Base-by-base conservation (phyloP, 2,329 filamentous ascomycete species). In the Aspergillus sp. region DNA sequence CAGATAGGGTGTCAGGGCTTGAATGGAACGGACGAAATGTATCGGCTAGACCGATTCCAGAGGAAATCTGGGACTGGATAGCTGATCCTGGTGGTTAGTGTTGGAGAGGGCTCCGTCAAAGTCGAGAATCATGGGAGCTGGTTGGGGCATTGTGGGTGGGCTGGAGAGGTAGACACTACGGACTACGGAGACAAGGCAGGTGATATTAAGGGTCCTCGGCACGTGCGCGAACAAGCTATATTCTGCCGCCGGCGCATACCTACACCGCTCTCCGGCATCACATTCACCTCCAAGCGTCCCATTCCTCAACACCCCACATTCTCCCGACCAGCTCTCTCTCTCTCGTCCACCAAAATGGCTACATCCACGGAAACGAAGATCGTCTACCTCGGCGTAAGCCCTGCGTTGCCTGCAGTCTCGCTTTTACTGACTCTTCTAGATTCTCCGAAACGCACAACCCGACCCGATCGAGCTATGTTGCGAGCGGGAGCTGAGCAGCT, bases 371-470 rank as follows among this genome's bases (percentile, higher is more conserved):
- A 48, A 43, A 57, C 54, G 56, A 57, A 57, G 56, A 57, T 57
- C 17, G 56, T 57, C 4, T 57, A 57, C 45, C 54, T 57, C 33
- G 56, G 56, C 14, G 56, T 57, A 57, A 53, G 56, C 15, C 19
- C 6, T 23, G 17, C 14, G 7, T 19, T 17, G 5, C 21, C 11
- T 31, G 9, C 1, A 25, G 7, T 1, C 8, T 11, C 9, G 5
- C 9, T 14, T 11, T n/a, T 6, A 35, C 39, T 53, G 17, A 53
- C 21, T 12, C 40, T 11, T 0, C n/a, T 39, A 96, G 91, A 85
- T 96, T 75, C 82, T 95, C 72, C 90, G 89, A 77, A 95, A 95
- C 78, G 87, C 90, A 70, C 78, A 77, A 67, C 87, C 89, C 77
- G 90, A 91, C 49, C 86, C 90, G 50, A 79, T 90, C 68, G 90